Evolutionary conservation across 169 alveolate species (phyloP), one percentile per base, ranked within the genome.

Genomic region (Amoebophrya sp.): DNA sequence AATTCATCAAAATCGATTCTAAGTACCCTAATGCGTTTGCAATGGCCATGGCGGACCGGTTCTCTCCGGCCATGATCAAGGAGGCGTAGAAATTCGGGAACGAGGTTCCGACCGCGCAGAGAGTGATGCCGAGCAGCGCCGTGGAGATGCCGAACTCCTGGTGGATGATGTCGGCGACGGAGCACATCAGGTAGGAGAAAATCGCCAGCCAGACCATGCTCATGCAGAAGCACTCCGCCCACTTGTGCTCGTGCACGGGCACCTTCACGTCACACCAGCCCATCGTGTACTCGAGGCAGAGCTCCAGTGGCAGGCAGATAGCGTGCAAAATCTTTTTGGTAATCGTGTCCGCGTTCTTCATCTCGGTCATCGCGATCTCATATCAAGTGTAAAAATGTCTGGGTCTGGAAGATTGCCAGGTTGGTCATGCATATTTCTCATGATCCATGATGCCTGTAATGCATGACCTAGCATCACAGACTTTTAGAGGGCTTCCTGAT

Each of bases 61-160:
- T 40, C 41, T 53, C 91, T 54, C 40, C 55, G 3, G 91, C 91
- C 91, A 89, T 89, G 38, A 89, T 89, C 38, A 89, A 3, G 38
- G 53, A n/a, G 12, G 91, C 91, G n/a, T 89, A 89, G 77, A 89
- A 89, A 77, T 89, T 89, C 35, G 91, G 91, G 91, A 89, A 89
- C 40, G 77, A 40, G 53, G 91, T 89, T 0, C 91, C 91, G 40
- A 89, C 91, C 29, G 91, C 91, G 32, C 91, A 89, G 23, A 89
- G 41, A 0, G 91, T 89, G 91, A 89, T 66, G 40, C 91, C 91
- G 53, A 89, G 32, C 77, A 89, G 38, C 25, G 83, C 91, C n/a
- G 91, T 40, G 25, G 91, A 39, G 18, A 89, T 89, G 38, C 91
- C 91, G 77, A 89, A 89, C 40, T 53, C 40, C 39, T 89, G 53